Evolutionary conservation across 495 filamentous ascomycete genomes (phyloP).

Genomic region (Acidomyces sp.): DNA sequence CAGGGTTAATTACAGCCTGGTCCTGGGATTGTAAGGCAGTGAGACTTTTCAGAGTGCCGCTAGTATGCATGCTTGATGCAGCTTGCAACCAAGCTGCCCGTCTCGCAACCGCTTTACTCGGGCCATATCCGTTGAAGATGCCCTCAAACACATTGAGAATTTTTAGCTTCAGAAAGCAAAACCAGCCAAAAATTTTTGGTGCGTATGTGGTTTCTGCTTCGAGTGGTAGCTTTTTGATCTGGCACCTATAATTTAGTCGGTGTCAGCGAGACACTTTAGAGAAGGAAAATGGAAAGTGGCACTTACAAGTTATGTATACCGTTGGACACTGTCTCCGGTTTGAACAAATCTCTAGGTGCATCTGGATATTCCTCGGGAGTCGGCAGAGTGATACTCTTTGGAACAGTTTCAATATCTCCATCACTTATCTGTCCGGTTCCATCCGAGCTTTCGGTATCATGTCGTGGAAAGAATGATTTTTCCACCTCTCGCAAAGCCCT

Average conservation of each 20-base stretch:
- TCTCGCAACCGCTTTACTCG: slow-evolving; percentile 6
- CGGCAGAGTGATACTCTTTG: not conserved
- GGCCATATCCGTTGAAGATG: slow-evolving; percentile 1
- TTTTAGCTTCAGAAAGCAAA: not conserved
- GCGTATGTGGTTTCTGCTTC: not conserved
- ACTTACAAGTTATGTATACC: slow-evolving; percentile 1
- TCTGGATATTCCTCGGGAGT: slow-evolving; percentile 9
- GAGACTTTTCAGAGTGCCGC: slow-evolving; percentile 4
- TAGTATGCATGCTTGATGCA: slow-evolving; percentile 9
- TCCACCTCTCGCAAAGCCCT: no score
- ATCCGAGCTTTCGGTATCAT: no score
- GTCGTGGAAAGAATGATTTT: no score
- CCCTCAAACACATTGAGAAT: not conserved
- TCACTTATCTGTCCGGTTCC: no score
- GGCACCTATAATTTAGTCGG: no score
- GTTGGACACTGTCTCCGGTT: not conserved
- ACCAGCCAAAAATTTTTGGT: not conserved
- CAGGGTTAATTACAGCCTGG: no score
- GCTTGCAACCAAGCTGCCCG: slow-evolving; percentile 10
- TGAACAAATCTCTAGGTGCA: slow-evolving; percentile 6
- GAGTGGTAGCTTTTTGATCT: not conserved
- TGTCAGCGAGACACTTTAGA: not conserved
- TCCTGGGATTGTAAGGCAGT: not conserved
- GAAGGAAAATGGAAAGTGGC: not conserved
- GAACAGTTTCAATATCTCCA: no score